phyloP scores from a whole-genome alignment of 805 yeast species.

The Metschnikowia picachoensis region DNA sequence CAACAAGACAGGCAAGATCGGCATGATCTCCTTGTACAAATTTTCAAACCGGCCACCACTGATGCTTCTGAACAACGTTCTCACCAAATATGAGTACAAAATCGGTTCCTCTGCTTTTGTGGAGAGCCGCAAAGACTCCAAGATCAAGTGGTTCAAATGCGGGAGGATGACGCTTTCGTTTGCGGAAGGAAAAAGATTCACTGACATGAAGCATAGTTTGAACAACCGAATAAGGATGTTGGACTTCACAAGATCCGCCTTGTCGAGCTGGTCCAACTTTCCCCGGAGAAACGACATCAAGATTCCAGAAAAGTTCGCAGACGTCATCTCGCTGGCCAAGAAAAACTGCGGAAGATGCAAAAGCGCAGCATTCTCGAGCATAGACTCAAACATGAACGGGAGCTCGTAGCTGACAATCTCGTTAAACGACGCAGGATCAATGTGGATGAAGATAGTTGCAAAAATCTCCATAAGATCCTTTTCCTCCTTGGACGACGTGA shows the following conservation, averaged over 20 bases:
- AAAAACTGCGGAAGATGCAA: conserved; percentile 92
- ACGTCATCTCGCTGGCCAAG: conserved; percentile 89
- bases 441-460: conserved; percentile 88
- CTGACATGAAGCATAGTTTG: conserved; percentile 94
- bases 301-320: conserved; percentile 86
- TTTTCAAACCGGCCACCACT: conserved; percentile 97
- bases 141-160: conserved; percentile 76
- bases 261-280: conserved; percentile 74
- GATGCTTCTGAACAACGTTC: conserved; percentile 88
- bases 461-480: conserved; percentile 94
- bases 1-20: conserved; percentile 78
- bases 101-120: conserved; percentile 88
- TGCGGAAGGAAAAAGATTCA: conserved; percentile 79
- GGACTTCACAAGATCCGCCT: conserved; percentile 70
- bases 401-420: conserved; percentile 84
- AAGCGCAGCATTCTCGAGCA: conserved; percentile 78
- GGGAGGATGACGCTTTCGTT: conserved; percentile 89
- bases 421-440: conserved; percentile 93
- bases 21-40: conserved; percentile 88
- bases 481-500: conserved; percentile 86
- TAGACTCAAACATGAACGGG: conserved; percentile 69
- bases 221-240: conserved; percentile 81
- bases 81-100: conserved; percentile 79
- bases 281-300: conserved; percentile 71
- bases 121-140: conserved; percentile 73